Conservation (phyloP, 495 filamentous ascomycete genomes). For the Pseudomonodictys pantanalensis region DNA sequence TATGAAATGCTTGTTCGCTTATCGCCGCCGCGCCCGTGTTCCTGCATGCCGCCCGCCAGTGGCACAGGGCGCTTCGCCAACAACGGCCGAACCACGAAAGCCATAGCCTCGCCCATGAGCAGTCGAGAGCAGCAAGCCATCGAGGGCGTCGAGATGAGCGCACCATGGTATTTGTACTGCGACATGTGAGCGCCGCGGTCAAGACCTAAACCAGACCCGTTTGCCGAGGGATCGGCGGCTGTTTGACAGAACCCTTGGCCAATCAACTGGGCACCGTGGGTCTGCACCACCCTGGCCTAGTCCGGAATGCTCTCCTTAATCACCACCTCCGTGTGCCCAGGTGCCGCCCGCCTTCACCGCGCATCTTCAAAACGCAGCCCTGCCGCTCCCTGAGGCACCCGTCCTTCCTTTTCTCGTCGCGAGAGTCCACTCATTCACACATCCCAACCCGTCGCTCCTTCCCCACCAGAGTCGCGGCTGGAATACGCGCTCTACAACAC, state of each 20-base stretch:
- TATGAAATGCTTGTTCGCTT: constrained; percentile 13
- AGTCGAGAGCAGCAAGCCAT: no score
- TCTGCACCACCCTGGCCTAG: not conserved
- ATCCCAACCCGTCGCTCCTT: constrained; percentile 23
- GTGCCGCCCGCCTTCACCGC: not conserved
- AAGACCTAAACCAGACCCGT: no score
- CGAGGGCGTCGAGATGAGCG: no score
- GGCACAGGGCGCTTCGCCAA: not conserved
- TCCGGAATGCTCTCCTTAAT: constrained; percentile 26
- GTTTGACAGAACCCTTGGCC: not conserved
- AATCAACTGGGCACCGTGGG: constrained; percentile 4
- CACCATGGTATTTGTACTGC: no score
- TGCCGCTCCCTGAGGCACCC: not conserved
- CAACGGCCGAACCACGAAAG: not conserved
- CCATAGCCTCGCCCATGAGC: not conserved
- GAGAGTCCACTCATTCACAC: constrained; percentile 29
- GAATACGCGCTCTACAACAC: constrained; percentile 27
- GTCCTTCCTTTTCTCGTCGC: constrained; percentile 11
- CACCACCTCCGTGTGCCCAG: not conserved
- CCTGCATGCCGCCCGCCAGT: constrained; percentile 1
- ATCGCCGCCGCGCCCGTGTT: constrained; percentile 7
- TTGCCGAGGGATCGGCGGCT: constrained; percentile 1
- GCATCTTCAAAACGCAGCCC: constrained; percentile 16
- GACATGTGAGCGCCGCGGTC: no score
- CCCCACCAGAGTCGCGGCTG: constrained; percentile 17